Conservation (phyloP, 768 basidiomycete species). For the Tephrocybe sp. region DNA sequence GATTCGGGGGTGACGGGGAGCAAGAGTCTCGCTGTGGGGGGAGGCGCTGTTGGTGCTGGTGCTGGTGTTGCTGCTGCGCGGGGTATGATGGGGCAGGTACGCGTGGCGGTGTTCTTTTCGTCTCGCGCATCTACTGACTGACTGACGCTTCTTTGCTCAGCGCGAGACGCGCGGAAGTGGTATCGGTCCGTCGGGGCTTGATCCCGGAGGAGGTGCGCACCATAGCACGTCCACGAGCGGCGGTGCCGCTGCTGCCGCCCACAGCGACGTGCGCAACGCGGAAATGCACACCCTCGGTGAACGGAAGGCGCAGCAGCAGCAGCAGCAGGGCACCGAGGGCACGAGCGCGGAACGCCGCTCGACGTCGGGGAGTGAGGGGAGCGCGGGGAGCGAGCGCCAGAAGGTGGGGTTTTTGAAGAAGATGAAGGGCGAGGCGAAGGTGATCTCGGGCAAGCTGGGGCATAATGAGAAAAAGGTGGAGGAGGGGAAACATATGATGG, state of each 20-base stretch:
- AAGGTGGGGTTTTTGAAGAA: constrained; percentile 33
- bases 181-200: too few species aligned
- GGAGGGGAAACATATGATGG: constrained; percentile 34
- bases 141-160: too few species aligned
- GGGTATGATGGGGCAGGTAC: background rate
- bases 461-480: constrained; percentile 39
- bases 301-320: background rate
- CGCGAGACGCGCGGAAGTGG: too few species aligned
- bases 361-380: background rate
- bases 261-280: too few species aligned
- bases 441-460: constrained; percentile 34
- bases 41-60: background rate
- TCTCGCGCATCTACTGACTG: background rate
- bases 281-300: background rate
- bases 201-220: too few species aligned
- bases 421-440: constrained; percentile 38
- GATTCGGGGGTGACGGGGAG: too few species aligned
- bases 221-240: too few species aligned
- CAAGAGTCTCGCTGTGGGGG: too few species aligned
- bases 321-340: background rate
- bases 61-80: background rate
- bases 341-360: background rate
- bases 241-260: too few species aligned
- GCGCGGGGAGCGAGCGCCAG: constrained; percentile 7
- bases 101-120: background rate